phyloP scores from a whole-genome alignment of 2,329 filamentous ascomycete species.

The Penicillium brasilianum region DNA sequence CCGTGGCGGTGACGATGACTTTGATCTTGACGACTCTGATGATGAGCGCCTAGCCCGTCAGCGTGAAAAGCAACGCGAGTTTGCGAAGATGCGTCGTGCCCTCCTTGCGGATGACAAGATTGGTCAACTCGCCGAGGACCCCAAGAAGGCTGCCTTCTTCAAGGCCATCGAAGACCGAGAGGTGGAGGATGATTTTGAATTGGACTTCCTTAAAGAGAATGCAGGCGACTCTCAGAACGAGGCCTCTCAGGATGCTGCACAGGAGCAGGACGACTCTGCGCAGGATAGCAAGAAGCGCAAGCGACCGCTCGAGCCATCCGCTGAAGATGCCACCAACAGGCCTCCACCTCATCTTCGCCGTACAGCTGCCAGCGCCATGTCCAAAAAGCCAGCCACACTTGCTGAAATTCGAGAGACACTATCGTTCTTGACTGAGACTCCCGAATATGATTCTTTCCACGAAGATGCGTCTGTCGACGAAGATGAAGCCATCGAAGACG shows the following conservation, averaged over 20 bases:
- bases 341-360: constrained; percentile 66
- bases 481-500: constrained; percentile 23
- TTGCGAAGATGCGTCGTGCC: constrained; percentile 88
- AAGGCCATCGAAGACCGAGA: constrained; percentile 84
- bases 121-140: constrained; percentile 86
- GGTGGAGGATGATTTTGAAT: constrained; percentile 71
- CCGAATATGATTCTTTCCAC: constrained; percentile 60
- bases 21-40: constrained; percentile 88
- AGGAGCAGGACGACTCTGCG: constrained; percentile 29
- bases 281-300: constrained; percentile 46
- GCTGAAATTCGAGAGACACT: constrained; percentile 83
- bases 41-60: constrained; percentile 76
- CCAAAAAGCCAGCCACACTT: constrained; percentile 73
- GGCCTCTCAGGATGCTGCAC: constrained; percentile 33
- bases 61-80: constrained; percentile 83
- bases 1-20: constrained; percentile 71
- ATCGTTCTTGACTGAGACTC: constrained; percentile 78
- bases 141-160: constrained; percentile 88
- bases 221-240: constrained; percentile 49
- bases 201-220: constrained; percentile 69
- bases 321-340: constrained; percentile 55
- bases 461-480: constrained; percentile 59
- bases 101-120: constrained; percentile 87
- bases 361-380: constrained; percentile 57
- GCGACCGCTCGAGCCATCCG: constrained; percentile 45